Conservation (phyloP, 805 yeast genomes). For the Torulaspora maleeae region DNA sequence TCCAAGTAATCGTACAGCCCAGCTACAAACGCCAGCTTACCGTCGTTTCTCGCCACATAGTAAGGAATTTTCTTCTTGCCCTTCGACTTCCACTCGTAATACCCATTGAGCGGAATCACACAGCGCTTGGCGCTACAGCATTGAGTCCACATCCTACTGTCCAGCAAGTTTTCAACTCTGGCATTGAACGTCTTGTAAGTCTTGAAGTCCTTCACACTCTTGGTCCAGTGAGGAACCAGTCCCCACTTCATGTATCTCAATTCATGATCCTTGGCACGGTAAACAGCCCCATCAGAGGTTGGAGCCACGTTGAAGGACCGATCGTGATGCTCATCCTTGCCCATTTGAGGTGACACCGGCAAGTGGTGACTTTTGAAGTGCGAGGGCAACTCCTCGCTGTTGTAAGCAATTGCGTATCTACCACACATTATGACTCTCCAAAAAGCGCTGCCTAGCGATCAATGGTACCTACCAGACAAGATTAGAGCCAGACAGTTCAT, state of each 20-base stretch:
- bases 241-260: conserved; percentile 74
- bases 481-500: background rate
- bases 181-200: conserved; percentile 65
- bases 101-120: conserved; percentile 74
- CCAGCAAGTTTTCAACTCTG: conserved; percentile 51
- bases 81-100: conserved; percentile 68
- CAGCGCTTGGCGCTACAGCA: conserved; percentile 53
- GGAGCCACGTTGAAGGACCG: conserved; percentile 59
- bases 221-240: conserved; percentile 64
- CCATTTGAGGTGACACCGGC: conserved; percentile 13
- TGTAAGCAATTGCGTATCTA: conserved; percentile 46
- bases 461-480: background rate
- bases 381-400: conserved; percentile 20
- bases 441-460: background rate
- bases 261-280: conserved; percentile 19
- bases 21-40: conserved; percentile 58
- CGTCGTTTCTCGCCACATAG: conserved; percentile 52
- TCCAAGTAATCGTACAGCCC: conserved; percentile 43
- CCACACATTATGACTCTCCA: conserved; percentile 50
- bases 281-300: conserved; percentile 46
- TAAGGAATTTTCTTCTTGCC: conserved; percentile 53
- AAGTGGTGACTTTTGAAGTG: conserved; percentile 15
- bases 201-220: conserved; percentile 33
- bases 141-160: conserved; percentile 53
- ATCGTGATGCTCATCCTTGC: conserved; percentile 18